These are phyloP conservation scores for Isatis lusitanica DNA, from an alignment of 441 rosid genomes.

Conservation along the genomic window DNA sequence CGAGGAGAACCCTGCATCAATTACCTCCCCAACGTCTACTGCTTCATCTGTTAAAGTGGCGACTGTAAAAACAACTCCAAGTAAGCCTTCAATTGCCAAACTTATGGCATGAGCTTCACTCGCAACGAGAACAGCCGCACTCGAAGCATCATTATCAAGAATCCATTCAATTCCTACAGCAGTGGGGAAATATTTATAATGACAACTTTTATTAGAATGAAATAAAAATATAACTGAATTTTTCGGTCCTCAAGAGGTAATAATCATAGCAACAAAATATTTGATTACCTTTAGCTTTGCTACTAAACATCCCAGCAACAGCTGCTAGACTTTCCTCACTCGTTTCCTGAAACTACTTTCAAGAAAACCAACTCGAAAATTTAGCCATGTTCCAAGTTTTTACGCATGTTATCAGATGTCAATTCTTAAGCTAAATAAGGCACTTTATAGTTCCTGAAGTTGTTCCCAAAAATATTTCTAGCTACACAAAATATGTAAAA, in stretches of 20 bases:
- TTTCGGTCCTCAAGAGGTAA: neutral
- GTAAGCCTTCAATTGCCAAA: slow-evolving; percentile 95
- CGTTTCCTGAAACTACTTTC: slow-evolving; percentile 82
- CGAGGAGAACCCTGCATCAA: slow-evolving; percentile 20
- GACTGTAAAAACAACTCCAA: slow-evolving; percentile 95
- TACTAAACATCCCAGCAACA: slow-evolving; percentile 99
- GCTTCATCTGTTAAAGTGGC: slow-evolving; percentile 99
- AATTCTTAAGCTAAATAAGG: slow-evolving; percentile 4
- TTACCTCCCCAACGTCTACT: slow-evolving; percentile 92
- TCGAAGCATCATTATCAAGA: slow-evolving; percentile 98
- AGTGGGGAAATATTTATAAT: neutral
- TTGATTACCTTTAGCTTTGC: slow-evolving; percentile 96
- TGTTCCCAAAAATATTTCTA: slow-evolving; percentile 4
- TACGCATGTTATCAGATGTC: neutral
- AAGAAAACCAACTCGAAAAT: slow-evolving; percentile 30
- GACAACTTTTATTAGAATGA: neutral
- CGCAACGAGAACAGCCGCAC: slow-evolving; percentile 96
- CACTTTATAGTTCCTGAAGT: slow-evolving; percentile 6
- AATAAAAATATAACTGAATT: neutral
- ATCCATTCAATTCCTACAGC: slow-evolving; percentile 97
- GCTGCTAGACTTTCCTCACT: slow-evolving; percentile 97
- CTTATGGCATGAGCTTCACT: slow-evolving; percentile 99
- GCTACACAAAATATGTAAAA: slow-evolving; percentile 18
- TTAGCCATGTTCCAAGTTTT: slow-evolving; percentile 25
- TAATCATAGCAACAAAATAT: slow-evolving; percentile 11